These are phyloP conservation scores for Trichophyton schoenleinii DNA, from an alignment of 2,329 filamentous ascomycete genomes.

Conservation along the genomic window DNA sequence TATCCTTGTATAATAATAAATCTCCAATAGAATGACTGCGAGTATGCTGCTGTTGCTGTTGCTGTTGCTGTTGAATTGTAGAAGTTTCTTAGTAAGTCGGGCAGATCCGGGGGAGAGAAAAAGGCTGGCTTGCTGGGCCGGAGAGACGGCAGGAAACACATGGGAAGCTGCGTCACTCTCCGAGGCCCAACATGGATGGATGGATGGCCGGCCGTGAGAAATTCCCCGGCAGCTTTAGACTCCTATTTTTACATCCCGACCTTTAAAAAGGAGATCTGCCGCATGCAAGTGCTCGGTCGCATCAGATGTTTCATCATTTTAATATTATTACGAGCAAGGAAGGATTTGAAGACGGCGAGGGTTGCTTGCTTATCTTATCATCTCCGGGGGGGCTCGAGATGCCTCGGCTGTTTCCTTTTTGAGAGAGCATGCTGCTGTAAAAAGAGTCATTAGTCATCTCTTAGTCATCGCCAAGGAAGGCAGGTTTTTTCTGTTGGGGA, in stretches of 20 bases:
- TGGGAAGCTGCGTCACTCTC: not conserved
- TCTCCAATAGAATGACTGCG: not conserved
- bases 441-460: not conserved
- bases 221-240: not conserved
- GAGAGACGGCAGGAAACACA: not conserved
- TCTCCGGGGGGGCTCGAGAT: not conserved
- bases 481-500: slow-evolving; percentile 4
- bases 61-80: not conserved
- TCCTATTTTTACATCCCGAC: not conserved
- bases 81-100: not conserved
- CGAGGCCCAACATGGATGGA: not conserved
- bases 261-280: no score
- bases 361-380: not conserved
- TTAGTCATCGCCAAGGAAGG: not conserved
- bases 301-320: not conserved
- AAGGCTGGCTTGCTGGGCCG: no score
- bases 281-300: no score
- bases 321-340: not conserved
- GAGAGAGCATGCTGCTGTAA: not conserved
- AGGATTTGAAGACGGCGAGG: not conserved
- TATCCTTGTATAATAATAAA: not conserved
- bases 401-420: not conserved
- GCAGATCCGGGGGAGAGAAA: not conserved
- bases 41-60: not conserved
- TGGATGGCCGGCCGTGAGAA: not conserved